Percentiles rank a stretch among this genome's conserved stretches.
phyloP scores from a whole-genome alignment of 306 rosid species.

The Vicia villosa region DNA sequence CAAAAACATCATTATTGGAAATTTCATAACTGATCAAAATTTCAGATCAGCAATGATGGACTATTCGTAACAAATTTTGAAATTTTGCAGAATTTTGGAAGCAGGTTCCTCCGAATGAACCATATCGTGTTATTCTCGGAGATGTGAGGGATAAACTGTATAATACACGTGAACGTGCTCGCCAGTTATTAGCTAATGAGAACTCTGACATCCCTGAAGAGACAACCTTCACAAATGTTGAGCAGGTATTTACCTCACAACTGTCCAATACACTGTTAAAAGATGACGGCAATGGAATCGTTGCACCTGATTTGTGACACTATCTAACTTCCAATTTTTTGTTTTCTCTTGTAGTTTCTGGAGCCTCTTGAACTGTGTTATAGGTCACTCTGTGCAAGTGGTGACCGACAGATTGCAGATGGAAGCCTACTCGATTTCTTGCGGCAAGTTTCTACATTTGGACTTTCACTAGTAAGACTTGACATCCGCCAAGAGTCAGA shows the following conservation, averaged over 20 bases:
- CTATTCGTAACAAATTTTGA: slow-evolving; percentile 24
- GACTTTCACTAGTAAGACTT: slow-evolving; percentile 90
- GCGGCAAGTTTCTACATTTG: slow-evolving; percentile 95
- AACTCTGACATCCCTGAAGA: slow-evolving; percentile 58
- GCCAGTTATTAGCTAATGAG: slow-evolving; percentile 75
- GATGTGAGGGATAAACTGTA: slow-evolving; percentile 89
- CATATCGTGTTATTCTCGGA: slow-evolving; percentile 93
- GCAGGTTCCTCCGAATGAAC: slow-evolving; percentile 92
- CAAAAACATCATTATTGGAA: background rate
- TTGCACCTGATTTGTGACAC: background rate
- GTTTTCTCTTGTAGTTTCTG: slow-evolving; percentile 61
- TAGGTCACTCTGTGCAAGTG: slow-evolving; percentile 87
- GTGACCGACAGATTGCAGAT: slow-evolving; percentile 86
- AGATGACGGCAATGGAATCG: background rate
- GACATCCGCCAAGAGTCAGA: slow-evolving; percentile 99
- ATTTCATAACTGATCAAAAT: background rate
- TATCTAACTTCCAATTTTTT: slow-evolving; percentile 10
- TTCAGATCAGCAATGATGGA: slow-evolving; percentile 3
- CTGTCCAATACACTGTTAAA: too few relatives aligned
- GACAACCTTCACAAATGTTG: too few relatives aligned
- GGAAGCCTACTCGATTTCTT: slow-evolving; percentile 99
- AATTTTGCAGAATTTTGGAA: slow-evolving; percentile 91
- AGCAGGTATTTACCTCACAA: too few relatives aligned
- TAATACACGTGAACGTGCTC: slow-evolving; percentile 87
- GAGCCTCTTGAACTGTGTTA: slow-evolving; percentile 96